Percentiles rank a stretch among this genome's conserved stretches.
Conservation (phyloP, 768 basidiomycete species). For the Leccinum boreale region DNA sequence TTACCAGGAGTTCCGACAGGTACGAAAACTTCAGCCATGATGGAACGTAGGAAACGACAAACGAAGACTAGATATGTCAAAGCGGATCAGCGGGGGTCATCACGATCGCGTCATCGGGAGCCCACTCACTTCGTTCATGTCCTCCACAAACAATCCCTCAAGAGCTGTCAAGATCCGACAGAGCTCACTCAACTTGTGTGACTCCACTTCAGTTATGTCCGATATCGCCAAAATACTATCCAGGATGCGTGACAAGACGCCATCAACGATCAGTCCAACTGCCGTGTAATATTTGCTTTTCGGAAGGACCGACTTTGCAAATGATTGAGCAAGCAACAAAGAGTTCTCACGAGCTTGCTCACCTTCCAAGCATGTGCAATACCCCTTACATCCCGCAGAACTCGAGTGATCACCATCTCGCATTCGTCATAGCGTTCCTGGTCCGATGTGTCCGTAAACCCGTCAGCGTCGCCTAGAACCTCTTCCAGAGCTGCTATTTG, state of each 20-base stretch:
- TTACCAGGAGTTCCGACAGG: slow-evolving; percentile 83
- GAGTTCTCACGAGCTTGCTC: slow-evolving; percentile 11
- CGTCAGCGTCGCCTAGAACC: slow-evolving; percentile 51
- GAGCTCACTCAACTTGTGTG: slow-evolving; percentile 76
- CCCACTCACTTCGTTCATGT: slow-evolving; percentile 50
- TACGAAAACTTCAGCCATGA: slow-evolving; percentile 96
- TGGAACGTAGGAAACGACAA: slow-evolving; percentile 82
- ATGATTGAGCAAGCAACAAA: neutral
- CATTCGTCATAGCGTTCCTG: slow-evolving; percentile 77
- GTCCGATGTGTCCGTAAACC: slow-evolving; percentile 66
- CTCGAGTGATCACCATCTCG: slow-evolving; percentile 61
- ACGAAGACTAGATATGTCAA: slow-evolving; percentile 50
- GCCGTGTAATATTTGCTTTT: slow-evolving; percentile 70
- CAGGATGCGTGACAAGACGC: slow-evolving; percentile 63
- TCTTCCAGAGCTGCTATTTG: slow-evolving; percentile 31
- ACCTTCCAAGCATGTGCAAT: slow-evolving; percentile 75
- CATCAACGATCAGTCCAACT: slow-evolving; percentile 68
- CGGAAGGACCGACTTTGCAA: slow-evolving; percentile 57
- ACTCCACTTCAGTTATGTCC: slow-evolving; percentile 89
- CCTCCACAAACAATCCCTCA: slow-evolving; percentile 77
- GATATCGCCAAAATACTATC: slow-evolving; percentile 69
- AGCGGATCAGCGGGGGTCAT: neutral
- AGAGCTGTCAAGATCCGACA: slow-evolving; percentile 75
- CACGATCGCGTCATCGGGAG: neutral
- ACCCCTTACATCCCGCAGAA: slow-evolving; percentile 60